Conservation (phyloP, 192 early-diverging fungal species). For the Coemansia sp. region DNA sequence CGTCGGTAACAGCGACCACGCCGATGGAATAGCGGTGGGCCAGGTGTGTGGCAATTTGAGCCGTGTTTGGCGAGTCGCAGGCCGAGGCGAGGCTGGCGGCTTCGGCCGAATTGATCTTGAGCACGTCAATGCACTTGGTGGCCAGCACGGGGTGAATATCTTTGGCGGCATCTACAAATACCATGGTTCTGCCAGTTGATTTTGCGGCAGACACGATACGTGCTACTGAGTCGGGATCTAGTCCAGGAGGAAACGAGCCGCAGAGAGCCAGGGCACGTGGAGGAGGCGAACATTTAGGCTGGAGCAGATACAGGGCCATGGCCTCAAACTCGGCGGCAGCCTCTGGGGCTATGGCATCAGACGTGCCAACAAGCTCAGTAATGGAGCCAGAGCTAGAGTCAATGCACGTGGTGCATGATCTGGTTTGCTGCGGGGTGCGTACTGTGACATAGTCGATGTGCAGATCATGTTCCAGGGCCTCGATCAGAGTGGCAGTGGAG, state of each 20-base stretch:
- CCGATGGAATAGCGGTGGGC: constrained; percentile 1
- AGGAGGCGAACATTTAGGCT: constrained; percentile 1
- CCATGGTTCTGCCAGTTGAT: constrained; percentile 10
- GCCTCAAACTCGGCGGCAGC: constrained; percentile 12
- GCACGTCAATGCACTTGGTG: constrained; percentile 19
- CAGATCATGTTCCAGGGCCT: constrained; percentile 14
- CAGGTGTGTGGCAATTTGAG: constrained; percentile 1
- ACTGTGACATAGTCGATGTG: constrained; percentile 21
- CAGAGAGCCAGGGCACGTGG: constrained; percentile 32
- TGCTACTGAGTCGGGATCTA: constrained; percentile 7
- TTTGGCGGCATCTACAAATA: constrained; percentile 36
- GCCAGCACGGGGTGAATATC: constrained; percentile 23
- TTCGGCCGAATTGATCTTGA: constrained; percentile 34
- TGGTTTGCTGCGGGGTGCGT: constrained; percentile 6
- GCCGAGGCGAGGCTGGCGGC: constrained; percentile 1
- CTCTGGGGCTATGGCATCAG: constrained; percentile 5
- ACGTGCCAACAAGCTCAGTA: constrained; percentile 36
- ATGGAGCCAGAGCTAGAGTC: constrained; percentile 19
- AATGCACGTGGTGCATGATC: constrained; percentile 34
- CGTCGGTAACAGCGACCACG: constrained; percentile 33
- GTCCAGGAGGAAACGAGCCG: constrained; percentile 29
- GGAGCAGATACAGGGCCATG: constrained; percentile 2
- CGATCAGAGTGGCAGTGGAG: constrained; percentile 19
- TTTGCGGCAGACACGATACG: neutral
- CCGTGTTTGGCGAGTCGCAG: neutral